These are phyloP conservation scores for Nicotiana sylvestris DNA, from an alignment of 257 asterid species.

Conservation along the genomic window DNA sequence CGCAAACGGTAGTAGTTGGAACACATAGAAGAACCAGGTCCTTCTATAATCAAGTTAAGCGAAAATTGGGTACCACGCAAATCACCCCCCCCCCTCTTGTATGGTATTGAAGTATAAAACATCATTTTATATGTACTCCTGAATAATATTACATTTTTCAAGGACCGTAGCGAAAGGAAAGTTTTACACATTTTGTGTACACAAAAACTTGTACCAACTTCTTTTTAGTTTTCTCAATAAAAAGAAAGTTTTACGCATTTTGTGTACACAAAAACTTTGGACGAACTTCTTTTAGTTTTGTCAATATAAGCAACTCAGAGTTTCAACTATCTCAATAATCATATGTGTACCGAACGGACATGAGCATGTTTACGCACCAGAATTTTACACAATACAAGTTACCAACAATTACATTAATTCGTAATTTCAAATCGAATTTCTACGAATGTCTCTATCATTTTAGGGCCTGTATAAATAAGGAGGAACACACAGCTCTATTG, in stretches of 20 bases:
- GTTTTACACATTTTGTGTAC: background rate
- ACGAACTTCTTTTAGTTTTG: background rate
- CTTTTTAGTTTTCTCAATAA: no score
- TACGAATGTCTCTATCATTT: background rate
- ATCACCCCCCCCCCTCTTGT: no score
- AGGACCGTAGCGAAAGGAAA: background rate
- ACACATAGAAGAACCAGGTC: no score
- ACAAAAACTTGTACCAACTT: background rate
- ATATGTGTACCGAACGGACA: background rate
- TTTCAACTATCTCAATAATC: background rate
- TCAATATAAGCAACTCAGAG: background rate
- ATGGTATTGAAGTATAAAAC: no score
- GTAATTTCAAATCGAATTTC: background rate
- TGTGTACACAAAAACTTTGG: background rate
- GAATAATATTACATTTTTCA: no score
- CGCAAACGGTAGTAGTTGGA: no score
- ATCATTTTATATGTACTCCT: no score
- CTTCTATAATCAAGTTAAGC: no score
- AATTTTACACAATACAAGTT: no score
- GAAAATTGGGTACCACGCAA: no score
- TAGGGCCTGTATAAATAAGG: background rate
- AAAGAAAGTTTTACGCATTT: background rate
- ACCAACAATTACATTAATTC: background rate
- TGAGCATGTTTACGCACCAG: background rate
- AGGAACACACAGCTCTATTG: background rate